Conservation (phyloP, 2,329 filamentous ascomycete species). For the Alternaria consortialis region DNA sequence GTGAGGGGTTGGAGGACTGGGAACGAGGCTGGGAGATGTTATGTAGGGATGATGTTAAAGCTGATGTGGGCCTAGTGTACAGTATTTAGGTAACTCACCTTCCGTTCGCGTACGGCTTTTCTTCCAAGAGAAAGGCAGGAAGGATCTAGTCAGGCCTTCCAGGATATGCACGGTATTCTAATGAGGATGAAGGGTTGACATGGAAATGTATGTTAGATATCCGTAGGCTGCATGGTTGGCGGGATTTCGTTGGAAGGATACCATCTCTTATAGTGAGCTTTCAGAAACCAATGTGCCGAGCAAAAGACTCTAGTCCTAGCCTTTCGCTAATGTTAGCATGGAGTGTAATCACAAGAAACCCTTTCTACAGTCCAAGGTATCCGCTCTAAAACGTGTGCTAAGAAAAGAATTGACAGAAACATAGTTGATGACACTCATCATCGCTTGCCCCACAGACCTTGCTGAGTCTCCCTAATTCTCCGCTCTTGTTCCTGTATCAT, state of each 20-base stretch:
- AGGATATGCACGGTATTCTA: background rate
- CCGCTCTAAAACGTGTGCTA: slow-evolving; percentile 4
- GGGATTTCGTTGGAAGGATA: background rate
- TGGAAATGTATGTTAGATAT: background rate
- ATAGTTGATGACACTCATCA: slow-evolving; percentile 9
- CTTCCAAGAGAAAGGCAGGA: background rate
- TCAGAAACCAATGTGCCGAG: background rate
- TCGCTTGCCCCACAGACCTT: slow-evolving; percentile 63
- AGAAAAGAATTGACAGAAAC: background rate
- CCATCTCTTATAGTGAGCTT: background rate
- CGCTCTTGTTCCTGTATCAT: slow-evolving; percentile 69
- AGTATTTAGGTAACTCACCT: background rate
- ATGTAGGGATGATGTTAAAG: slow-evolving; percentile 30
- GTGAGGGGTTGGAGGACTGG: slow-evolving; percentile 32
- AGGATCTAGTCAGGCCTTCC: background rate
- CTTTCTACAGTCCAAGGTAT: background rate
- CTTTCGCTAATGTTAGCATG: slow-evolving; percentile 3
- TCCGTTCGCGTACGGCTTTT: background rate
- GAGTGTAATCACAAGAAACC: background rate
- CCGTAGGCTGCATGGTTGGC: background rate
- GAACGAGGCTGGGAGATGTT: slow-evolving; percentile 34
- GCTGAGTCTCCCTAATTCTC: slow-evolving; percentile 66
- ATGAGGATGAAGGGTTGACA: background rate
- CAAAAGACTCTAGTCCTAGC: background rate
- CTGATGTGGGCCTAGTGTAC: slow-evolving; percentile 30